phyloP scores from a whole-genome alignment of 2,329 filamentous ascomycete species.

The Periglandula ipomoeae region DNA sequence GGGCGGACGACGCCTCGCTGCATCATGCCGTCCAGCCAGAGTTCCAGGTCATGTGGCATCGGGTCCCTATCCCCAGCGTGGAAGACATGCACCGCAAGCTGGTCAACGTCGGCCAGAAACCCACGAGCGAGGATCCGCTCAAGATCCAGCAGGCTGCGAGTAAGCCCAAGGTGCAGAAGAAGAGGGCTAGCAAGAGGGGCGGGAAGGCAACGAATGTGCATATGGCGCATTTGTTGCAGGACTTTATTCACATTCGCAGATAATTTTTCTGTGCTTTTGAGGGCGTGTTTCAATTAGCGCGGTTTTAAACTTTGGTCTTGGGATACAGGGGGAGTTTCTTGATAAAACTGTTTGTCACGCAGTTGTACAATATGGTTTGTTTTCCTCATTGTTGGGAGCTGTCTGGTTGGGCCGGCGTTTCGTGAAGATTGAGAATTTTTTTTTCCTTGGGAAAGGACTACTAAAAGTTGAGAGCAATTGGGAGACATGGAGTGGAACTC shows the following conservation, averaged over 20 bases:
- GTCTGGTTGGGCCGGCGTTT: too few relatives aligned
- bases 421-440: too few relatives aligned
- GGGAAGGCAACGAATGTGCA: slow-evolving; percentile 83
- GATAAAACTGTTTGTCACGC: not conserved
- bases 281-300: too few relatives aligned
- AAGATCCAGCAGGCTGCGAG: slow-evolving; percentile 34
- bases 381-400: too few relatives aligned
- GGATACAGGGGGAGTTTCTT: not conserved
- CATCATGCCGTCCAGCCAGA: slow-evolving; percentile 69
- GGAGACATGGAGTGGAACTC: too few relatives aligned
- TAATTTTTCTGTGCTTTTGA: too few relatives aligned
- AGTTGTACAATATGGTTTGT: not conserved
- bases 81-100: slow-evolving; percentile 73
- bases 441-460: too few relatives aligned
- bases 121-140: slow-evolving; percentile 70
- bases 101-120: slow-evolving; percentile 68
- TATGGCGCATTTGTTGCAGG: slow-evolving; percentile 74
- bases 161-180: slow-evolving; percentile 65
- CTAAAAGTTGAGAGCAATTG: too few relatives aligned
- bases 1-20: slow-evolving; percentile 76
- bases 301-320: not conserved
- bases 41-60: slow-evolving; percentile 76
- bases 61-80: slow-evolving; percentile 64
- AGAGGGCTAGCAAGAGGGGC: slow-evolving; percentile 53
- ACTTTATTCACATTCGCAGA: slow-evolving; percentile 46